A percentile compares a stretch with the other conserved stretches of the same genome.
These are phyloP conservation scores for Hypoxylon trugodes DNA, from an alignment of 495 filamentous ascomycete genomes.

Conservation along the genomic window DNA sequence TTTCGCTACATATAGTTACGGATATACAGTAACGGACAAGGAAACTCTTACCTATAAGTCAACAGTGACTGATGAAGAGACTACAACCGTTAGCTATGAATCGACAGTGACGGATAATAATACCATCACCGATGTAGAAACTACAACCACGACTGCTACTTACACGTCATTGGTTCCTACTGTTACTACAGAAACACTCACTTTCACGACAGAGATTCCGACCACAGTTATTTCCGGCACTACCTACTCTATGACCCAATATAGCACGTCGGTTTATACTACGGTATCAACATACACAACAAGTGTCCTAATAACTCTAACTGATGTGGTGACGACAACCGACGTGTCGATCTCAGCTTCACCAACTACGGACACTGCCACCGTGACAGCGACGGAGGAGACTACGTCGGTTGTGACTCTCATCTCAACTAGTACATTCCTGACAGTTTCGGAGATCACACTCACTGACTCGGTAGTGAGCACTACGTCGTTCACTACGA, in stretches of 20 bases:
- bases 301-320: constrained; percentile 36
- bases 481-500: constrained; percentile 44
- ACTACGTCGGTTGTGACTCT: constrained; percentile 41
- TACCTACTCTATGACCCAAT: constrained; percentile 35
- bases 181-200: constrained; percentile 36
- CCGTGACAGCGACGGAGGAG: constrained; percentile 35
- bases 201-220: constrained; percentile 38
- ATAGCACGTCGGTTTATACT: constrained; percentile 40
- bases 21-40: constrained; percentile 17
- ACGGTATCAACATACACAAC: constrained; percentile 33
- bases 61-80: constrained; percentile 16
- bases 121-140: constrained; percentile 22
- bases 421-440: constrained; percentile 41
- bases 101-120: constrained; percentile 6
- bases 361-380: constrained; percentile 38
- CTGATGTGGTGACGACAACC: constrained; percentile 41
- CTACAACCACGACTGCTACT: constrained; percentile 40
- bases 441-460: constrained; percentile 36
- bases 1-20: constrained; percentile 20
- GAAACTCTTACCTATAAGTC: constrained; percentile 1
- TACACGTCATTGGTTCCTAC: constrained; percentile 42
- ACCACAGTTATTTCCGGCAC: constrained; percentile 46
- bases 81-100: constrained; percentile 13
- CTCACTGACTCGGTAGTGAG: constrained; percentile 44
- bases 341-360: constrained; percentile 32